Conservation (phyloP, 2,329 filamentous ascomycete species). For the Fusarium sororula region DNA sequence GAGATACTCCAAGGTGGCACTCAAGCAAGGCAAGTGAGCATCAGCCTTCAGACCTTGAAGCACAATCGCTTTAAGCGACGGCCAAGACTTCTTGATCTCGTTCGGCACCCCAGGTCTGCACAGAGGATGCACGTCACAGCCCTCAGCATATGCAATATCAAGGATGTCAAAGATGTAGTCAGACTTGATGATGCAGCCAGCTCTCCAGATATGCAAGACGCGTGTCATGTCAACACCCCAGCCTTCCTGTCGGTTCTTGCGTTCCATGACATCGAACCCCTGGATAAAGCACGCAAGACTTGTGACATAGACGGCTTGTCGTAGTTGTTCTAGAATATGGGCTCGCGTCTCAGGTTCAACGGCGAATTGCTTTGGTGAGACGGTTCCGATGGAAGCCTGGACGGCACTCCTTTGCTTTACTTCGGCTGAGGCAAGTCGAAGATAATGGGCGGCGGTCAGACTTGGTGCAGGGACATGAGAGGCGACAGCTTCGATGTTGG, state of each 20-base stretch:
- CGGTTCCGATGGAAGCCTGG: conserved; percentile 39
- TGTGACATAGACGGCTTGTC: conserved; percentile 68
- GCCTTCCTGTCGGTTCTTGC: conserved; percentile 64
- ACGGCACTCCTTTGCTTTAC: conserved; percentile 63
- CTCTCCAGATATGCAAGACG: conserved; percentile 71
- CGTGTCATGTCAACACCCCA: conserved; percentile 66
- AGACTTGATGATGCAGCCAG: conserved; percentile 75
- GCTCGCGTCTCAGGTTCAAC: neutral
- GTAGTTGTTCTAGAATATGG: conserved; percentile 63
- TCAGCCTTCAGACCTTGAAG: conserved; percentile 64
- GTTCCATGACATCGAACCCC: conserved; percentile 71
- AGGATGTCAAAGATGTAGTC: conserved; percentile 72
- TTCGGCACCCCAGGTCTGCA: conserved; percentile 44
- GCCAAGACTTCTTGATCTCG: conserved; percentile 62
- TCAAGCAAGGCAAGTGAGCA: conserved; percentile 66
- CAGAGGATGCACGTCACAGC: conserved; percentile 49
- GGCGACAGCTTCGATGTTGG: conserved; percentile 67
- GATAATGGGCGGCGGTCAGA: conserved; percentile 68
- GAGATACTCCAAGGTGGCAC: conserved; percentile 71
- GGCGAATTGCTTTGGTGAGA: neutral
- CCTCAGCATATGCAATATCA: conserved; percentile 51
- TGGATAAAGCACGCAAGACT: conserved; percentile 72
- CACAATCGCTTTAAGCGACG: conserved; percentile 64
- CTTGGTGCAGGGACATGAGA: conserved; percentile 72
- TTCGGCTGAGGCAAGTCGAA: conserved; percentile 71